Percentiles rank a stretch among this genome's conserved stretches.
phyloP scores from a whole-genome alignment of 1,284 basidiomycete genomes.

The Tilletia horrida region DNA sequence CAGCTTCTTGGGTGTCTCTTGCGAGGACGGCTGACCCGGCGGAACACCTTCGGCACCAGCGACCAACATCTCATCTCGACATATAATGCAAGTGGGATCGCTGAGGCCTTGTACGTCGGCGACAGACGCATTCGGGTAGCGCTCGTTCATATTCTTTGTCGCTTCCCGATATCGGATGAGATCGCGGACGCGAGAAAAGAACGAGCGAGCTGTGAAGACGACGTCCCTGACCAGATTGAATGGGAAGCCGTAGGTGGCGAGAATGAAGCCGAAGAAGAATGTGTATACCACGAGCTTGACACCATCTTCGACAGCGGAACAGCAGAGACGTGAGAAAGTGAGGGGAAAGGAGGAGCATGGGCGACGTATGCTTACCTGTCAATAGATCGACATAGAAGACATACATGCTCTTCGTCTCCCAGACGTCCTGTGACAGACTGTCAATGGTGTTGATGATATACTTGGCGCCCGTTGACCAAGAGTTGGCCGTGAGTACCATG shows the following conservation, averaged over 20 bases:
- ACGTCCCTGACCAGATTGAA: conserved; percentile 95
- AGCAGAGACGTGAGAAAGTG: neutral
- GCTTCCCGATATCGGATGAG: conserved; percentile 86
- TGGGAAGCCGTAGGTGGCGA: conserved; percentile 90
- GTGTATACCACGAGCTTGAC: conserved; percentile 88
- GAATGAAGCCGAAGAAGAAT: conserved; percentile 74
- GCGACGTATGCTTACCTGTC: conserved; percentile 57
- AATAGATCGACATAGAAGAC: conserved; percentile 87
- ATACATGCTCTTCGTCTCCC: conserved; percentile 98
- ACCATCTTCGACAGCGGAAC: conserved; percentile 65
- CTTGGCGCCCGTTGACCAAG: conserved; percentile 74
- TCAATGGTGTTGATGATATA: conserved; percentile 83
- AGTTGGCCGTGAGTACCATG: conserved; percentile 79
- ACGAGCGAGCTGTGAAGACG: conserved; percentile 87
- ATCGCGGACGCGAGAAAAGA: conserved; percentile 79
- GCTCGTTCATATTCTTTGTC: conserved; percentile 91
- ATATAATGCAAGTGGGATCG: conserved; percentile 95
- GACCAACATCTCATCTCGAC: conserved; percentile 84
- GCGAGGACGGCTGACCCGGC: conserved; percentile 56
- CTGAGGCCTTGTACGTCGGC: conserved; percentile 73
- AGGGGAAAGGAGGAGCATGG: too few relatives aligned
- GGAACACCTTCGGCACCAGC: conserved; percentile 1
- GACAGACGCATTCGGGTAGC: conserved; percentile 88
- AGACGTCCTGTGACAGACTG: conserved; percentile 59
- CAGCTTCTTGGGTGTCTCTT: conserved; percentile 92